These are phyloP conservation scores for Suillus bovinus DNA, from an alignment of 768 basidiomycete species.

Conservation along the genomic window DNA sequence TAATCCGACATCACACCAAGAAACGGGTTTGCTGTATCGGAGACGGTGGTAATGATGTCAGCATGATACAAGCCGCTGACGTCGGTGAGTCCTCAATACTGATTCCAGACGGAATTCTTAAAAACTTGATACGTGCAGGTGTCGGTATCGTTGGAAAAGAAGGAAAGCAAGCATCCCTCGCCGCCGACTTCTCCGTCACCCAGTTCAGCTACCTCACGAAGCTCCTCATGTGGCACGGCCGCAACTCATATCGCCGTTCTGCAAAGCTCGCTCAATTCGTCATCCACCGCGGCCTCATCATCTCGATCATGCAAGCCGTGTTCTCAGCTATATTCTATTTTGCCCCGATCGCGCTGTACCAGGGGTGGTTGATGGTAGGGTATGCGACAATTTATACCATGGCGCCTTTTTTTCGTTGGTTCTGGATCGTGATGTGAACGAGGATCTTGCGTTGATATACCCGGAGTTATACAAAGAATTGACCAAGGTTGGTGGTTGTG, in stretches of 20 bases:
- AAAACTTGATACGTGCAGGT: constrained; percentile 45
- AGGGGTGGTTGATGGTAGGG: constrained; percentile 97
- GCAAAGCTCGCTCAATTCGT: constrained; percentile 99
- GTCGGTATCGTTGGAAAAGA: constrained; percentile 99
- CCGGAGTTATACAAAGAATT: constrained; percentile 98
- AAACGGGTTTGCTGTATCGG: constrained; percentile 99
- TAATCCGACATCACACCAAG: constrained; percentile 87
- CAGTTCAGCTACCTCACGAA: constrained; percentile 97
- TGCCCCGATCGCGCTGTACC: constrained; percentile 95
- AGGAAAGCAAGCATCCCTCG: constrained; percentile 98
- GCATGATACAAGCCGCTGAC: constrained; percentile 99
- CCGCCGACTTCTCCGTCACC: constrained; percentile 96
- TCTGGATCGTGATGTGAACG: constrained; percentile 92
- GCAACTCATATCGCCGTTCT: constrained; percentile 97
- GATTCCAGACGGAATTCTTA: background rate
- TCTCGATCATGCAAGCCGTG: constrained; percentile 97
- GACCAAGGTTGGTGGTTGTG: constrained; percentile 68
- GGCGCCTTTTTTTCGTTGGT: constrained; percentile 98
- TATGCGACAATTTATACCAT: constrained; percentile 97
- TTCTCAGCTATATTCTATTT: constrained; percentile 93
- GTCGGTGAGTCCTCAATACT: constrained; percentile 68
- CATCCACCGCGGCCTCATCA: constrained; percentile 95
- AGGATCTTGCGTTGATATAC: constrained; percentile 92
- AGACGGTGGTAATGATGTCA: constrained; percentile 98
- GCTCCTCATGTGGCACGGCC: constrained; percentile 96